Base-by-base conservation (phyloP, 257 asterid genomes). In the Hygrophila difformis region DNA sequence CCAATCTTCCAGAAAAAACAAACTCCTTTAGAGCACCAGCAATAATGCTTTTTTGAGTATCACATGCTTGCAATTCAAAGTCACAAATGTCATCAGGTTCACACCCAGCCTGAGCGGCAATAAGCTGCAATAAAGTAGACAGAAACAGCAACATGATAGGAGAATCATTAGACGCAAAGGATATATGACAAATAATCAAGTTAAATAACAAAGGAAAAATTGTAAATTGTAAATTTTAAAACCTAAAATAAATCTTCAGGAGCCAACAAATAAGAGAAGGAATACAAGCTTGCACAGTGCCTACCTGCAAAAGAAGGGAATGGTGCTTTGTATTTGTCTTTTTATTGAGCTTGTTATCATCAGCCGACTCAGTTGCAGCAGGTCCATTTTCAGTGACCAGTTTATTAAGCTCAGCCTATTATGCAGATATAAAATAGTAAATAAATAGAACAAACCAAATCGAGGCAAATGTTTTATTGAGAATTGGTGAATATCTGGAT, bases 41-140 rank as follows among this genome's bases (percentile, higher is more conserved):
- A 37, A 91, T 69, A 43, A 68, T 56, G 71, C 98, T 91, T 53
- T 84, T 82, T 57, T 86, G 98, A 64, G 93, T 80, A 67, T 91
- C 96, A 44, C 93, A 89, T 47, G 82, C 87, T 85, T 89, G 98
- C 71, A 85, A 61, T 70, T 91, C 96, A 72, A 85, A 91, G 60
- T 91, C 98, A 61, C 86, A 82, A 58, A 91, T 86, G 55, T 76
- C 93, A n/a, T 72, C 79, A n/a, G 89, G 93, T 44, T 67, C 67
- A 67, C 94, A 86, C 13, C 82, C 82, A 57, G 76, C 68, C 65
- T 82, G 70, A 51, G 72, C 53, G 24, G 95, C 85, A 64, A 91
- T 73, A 61, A 80, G 72, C 98, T 91, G 76, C 42, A 53, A 65
- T 34, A 55, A 39, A 5, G 48, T 52, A 21, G 26, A 51, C 39